Conservation (phyloP, 1,284 basidiomycete species). For the Lentinula novae-zelandiae region DNA sequence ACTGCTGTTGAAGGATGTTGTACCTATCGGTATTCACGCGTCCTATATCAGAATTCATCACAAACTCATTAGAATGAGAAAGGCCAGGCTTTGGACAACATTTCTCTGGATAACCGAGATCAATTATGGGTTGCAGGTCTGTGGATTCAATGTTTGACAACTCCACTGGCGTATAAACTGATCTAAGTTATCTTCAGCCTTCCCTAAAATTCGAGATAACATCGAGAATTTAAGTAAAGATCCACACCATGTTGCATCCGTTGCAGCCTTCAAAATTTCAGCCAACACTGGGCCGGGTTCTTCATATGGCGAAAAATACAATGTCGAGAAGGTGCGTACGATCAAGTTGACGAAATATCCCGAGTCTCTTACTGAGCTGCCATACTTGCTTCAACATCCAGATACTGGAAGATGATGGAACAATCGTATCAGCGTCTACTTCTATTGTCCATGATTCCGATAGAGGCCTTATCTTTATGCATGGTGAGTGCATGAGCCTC, state of each 20-base stretch:
- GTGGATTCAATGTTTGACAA: constrained; percentile 11
- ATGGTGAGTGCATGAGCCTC: constrained; percentile 34
- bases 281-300: constrained; percentile 45
- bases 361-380: neutral
- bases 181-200: constrained; percentile 22
- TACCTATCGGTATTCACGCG: constrained; percentile 35
- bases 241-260: constrained; percentile 32
- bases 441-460: constrained; percentile 48
- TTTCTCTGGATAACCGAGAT: constrained; percentile 52
- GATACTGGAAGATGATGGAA: constrained; percentile 66
- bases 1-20: constrained; percentile 45
- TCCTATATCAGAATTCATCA: neutral
- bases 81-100: constrained; percentile 42
- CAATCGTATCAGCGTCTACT: constrained; percentile 49
- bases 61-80: no score
- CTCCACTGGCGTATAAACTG: neutral
- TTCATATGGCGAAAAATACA: constrained; percentile 64
- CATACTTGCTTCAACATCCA: constrained; percentile 20
- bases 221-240: constrained; percentile 38
- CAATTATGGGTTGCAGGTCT: constrained; percentile 56
- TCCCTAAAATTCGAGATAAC: constrained; percentile 29
- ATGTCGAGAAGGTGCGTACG: constrained; percentile 49
- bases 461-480: constrained; percentile 48
- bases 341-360: neutral
- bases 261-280: constrained; percentile 49